Evolutionary conservation across 169 alveolate genomes (phyloP), one percentile per base, ranked within the genome.

Genomic region (Cryptosporidium meleagridis): DNA sequence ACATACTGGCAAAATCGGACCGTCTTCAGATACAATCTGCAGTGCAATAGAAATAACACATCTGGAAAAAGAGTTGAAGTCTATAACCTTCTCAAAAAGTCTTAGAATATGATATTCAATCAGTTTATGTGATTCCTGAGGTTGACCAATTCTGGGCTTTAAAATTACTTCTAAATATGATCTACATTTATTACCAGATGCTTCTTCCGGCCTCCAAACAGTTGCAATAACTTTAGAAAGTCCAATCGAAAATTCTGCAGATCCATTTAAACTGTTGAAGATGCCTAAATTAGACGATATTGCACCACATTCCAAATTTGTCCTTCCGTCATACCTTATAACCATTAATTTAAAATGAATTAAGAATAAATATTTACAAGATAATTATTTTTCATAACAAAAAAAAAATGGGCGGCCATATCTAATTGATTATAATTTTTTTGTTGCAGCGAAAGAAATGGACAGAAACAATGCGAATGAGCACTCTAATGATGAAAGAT

Each of bases 401-500:
- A 29, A 33, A 31, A 65, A 35, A 39, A 69, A 39, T 69, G 61
- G 55, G 61, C 45, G 52, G 61, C 21, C 0, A 26, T 16, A 44
- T n/a, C 7, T 35, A 21, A 39, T 1, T 18, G 16, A 5, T 33
- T 16, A 67, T 37, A 4, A 5, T 67, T n/a, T 37, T 10, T 37
- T 37, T 29, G 14, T 16, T 31, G 3, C 14, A 70, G 18, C 26
- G 5, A 39, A 23, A 31, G 18, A 29, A 72, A 72, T 29, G 51
- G 9, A 2, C 21, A 29, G 53, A 52, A 23, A 52, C 23, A 31
- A 23, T 41, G 18, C 51, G 53, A 14, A 72, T 16, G 58, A 72
- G 29, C 2, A 52, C 31, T 16, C 14, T 21, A 12, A 4, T 21
- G 96, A 93, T 21, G 96, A 95, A 91, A 96, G 97, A 5, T 94